These are phyloP conservation scores for Rhizomucor pusillus DNA, from an alignment of 371 early-diverging fungal species.

Conservation along the genomic window DNA sequence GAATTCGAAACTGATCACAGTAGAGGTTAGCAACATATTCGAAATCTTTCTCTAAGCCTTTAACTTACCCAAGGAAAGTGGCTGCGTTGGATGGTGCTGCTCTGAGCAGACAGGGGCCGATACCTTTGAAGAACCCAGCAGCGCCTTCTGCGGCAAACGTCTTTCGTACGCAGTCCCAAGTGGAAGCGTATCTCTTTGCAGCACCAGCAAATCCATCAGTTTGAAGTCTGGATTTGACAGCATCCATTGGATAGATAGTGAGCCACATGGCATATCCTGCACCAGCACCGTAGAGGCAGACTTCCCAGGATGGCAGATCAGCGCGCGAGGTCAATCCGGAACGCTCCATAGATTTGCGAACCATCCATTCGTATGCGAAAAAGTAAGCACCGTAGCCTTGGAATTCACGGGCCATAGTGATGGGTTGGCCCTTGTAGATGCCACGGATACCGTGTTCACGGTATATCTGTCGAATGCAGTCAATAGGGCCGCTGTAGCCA, in stretches of 20 bases:
- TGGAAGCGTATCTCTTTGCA: constrained; percentile 56
- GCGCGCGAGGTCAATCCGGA: constrained; percentile 37
- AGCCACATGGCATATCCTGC: constrained; percentile 85
- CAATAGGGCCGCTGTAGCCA: constrained; percentile 63
- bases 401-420: constrained; percentile 79
- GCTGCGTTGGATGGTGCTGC: constrained; percentile 89
- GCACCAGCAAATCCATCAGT: constrained; percentile 67
- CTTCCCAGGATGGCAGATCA: constrained; percentile 63
- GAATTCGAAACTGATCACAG: constrained; percentile 35
- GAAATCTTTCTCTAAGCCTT: not conserved
- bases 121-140: constrained; percentile 81
- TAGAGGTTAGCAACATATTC: not conserved
- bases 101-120: constrained; percentile 82
- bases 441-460: constrained; percentile 67
- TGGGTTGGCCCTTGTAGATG: constrained; percentile 79
- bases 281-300: constrained; percentile 69
- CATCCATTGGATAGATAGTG: constrained; percentile 76
- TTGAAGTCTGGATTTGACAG: constrained; percentile 78
- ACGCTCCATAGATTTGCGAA: constrained; percentile 65
- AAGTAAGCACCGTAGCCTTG: constrained; percentile 83
- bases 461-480: constrained; percentile 75
- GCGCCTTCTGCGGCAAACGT: constrained; percentile 66
- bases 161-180: constrained; percentile 67
- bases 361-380: constrained; percentile 74
- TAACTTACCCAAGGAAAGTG: constrained; percentile 66